Conservation (phyloP, 352 stramenopile genomes). For the Pythium myriotylum region DNA sequence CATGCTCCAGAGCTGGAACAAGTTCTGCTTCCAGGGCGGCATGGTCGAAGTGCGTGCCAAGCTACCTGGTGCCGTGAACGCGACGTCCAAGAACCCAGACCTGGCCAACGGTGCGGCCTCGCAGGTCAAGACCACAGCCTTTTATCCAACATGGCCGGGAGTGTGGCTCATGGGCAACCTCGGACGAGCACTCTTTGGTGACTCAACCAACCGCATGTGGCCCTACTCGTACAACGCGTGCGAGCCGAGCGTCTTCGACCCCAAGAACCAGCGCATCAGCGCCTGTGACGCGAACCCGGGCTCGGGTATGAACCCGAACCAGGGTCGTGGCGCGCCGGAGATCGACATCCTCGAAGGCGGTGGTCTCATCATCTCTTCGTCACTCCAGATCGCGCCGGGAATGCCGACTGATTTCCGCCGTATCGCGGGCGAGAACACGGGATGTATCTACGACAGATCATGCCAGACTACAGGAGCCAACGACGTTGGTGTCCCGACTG, state of each 20-base stretch:
- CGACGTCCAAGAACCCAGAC: slow-evolving; percentile 33
- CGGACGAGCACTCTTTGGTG: slow-evolving; percentile 89
- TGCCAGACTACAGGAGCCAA: slow-evolving; percentile 31
- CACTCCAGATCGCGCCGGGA: slow-evolving; percentile 74
- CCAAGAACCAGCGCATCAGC: slow-evolving; percentile 56
- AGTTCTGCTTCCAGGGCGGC: slow-evolving; percentile 95
- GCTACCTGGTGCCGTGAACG: slow-evolving; percentile 80
- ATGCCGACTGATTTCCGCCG: slow-evolving; percentile 45
- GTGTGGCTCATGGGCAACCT: slow-evolving; percentile 95
- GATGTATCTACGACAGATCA: slow-evolving; percentile 22
- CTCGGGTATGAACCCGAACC: slow-evolving; percentile 82
- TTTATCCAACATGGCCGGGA: slow-evolving; percentile 86
- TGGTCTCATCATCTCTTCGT: slow-evolving; percentile 70
- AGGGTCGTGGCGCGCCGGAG: slow-evolving; percentile 90
- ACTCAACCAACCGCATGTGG: slow-evolving; percentile 90
- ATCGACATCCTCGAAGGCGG: slow-evolving; percentile 92
- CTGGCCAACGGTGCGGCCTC: slow-evolving; percentile 6
- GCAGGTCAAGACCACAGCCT: slow-evolving; percentile 12
- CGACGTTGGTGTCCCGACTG: slow-evolving; percentile 26
- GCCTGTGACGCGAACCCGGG: slow-evolving; percentile 90
- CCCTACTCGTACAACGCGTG: slow-evolving; percentile 93
- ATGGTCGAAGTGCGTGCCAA: slow-evolving; percentile 93
- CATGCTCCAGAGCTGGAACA: slow-evolving; percentile 95
- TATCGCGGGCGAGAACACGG: slow-evolving; percentile 14
- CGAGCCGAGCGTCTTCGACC: slow-evolving; percentile 50